Conservation (phyloP, 768 basidiomycete genomes). For the Rhodosporidiobolus odoratus region DNA sequence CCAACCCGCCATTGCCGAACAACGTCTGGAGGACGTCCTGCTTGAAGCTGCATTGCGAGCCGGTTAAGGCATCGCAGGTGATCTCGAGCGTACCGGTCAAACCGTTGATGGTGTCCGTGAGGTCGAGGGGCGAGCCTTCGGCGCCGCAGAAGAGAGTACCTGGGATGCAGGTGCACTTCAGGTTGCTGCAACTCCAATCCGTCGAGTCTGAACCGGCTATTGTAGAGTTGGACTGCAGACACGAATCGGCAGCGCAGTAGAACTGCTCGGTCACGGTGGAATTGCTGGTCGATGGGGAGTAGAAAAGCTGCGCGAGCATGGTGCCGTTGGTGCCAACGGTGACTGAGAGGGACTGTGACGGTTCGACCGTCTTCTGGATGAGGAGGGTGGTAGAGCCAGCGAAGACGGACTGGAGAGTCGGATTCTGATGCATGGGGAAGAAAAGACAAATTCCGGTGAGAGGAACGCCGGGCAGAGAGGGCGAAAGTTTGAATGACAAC, state of each 20-base stretch:
- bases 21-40: conserved; percentile 61
- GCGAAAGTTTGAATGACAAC: conserved; percentile 45
- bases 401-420: conserved; percentile 70
- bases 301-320: conserved; percentile 45
- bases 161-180: conserved; percentile 67
- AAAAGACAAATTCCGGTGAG: neutral
- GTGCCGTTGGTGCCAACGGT: conserved; percentile 48
- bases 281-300: conserved; percentile 28
- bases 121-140: conserved; percentile 39
- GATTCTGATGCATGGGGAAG: conserved; percentile 56
- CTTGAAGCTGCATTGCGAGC: conserved; percentile 66
- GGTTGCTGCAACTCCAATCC: conserved; percentile 66
- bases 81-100: conserved; percentile 65
- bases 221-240: conserved; percentile 57
- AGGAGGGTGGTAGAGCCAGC: conserved; percentile 67
- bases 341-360: conserved; percentile 64
- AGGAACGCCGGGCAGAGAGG: neutral
- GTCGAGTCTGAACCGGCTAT: conserved; percentile 46
- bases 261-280: conserved; percentile 75
- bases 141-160: conserved; percentile 72
- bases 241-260: conserved; percentile 67
- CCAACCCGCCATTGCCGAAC: conserved; percentile 70
- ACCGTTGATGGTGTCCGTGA: conserved; percentile 55
- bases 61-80: conserved; percentile 55
- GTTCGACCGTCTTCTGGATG: conserved; percentile 69